Conservation (phyloP, 129 eudicot species). For the Glebionis coronaria region DNA sequence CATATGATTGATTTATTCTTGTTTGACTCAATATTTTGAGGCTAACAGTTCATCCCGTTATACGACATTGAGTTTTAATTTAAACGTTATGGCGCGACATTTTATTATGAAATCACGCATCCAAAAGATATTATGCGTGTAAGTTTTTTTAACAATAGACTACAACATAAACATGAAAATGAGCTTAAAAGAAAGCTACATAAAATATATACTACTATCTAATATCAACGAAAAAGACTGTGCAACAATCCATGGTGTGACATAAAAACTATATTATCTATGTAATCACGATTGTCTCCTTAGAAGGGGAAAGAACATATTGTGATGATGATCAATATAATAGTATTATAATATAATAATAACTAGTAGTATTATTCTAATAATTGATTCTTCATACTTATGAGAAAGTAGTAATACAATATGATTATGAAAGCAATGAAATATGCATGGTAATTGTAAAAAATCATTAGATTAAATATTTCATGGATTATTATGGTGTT, state of each 20-base stretch:
- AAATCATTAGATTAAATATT: background rate
- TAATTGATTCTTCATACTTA: background rate
- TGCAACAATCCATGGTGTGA: background rate
- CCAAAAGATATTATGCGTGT: no score
- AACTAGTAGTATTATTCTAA: background rate
- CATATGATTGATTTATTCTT: no score
- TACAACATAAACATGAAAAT: no score
- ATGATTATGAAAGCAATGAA: slow-evolving; percentile 5
- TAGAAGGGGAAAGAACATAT: slow-evolving; percentile 21
- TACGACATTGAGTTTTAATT: no score
- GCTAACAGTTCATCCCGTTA: no score
- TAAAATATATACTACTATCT: background rate
- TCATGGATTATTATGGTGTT: no score
- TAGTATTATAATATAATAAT: background rate
- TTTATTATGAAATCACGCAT: no score
- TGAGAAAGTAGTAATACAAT: background rate
- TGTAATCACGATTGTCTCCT: slow-evolving; percentile 23
- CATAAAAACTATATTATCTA: background rate
- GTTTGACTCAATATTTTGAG: no score
- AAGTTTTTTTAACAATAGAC: no score
- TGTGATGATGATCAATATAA: slow-evolving; percentile 12
- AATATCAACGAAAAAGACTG: background rate
- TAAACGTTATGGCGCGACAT: no score
- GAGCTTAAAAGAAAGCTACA: background rate
- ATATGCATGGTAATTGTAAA: background rate